A percentile compares a stretch with the other conserved stretches of the same genome.
Conservation (phyloP, 139 green algal species). For the Chlorella sp. region DNA sequence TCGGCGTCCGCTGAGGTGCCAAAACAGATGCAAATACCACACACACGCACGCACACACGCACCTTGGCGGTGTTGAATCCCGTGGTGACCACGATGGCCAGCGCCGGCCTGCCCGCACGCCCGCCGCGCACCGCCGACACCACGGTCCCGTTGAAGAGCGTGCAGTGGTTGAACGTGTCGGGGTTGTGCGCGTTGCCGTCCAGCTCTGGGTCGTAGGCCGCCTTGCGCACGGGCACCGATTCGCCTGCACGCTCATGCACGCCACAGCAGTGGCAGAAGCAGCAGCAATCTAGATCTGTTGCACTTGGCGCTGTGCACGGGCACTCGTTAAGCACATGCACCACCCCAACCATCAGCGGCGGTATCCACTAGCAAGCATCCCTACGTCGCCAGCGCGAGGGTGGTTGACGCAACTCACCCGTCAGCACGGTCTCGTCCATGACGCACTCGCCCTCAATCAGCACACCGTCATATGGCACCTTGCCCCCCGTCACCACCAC, state of each 20-base stretch:
- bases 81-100: constrained; percentile 38
- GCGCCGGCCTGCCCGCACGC: constrained; percentile 10
- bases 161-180: constrained; percentile 30
- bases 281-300: background rate
- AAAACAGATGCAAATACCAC: background rate
- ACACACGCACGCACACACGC: background rate
- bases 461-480: constrained; percentile 31
- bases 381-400: background rate
- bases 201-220: constrained; percentile 25
- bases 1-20: background rate
- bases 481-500: constrained; percentile 26
- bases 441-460: constrained; percentile 33
- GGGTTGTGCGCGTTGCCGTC: constrained; percentile 23
- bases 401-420: background rate
- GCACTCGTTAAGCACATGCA: background rate
- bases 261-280: background rate
- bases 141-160: constrained; percentile 33
- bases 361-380: background rate
- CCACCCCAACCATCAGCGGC: background rate
- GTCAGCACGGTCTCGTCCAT: constrained; percentile 30
- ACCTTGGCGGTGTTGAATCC: constrained; percentile 14
- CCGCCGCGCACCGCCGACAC: constrained; percentile 24
- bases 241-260: constrained; percentile 20
- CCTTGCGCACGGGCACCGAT: constrained; percentile 41
- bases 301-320: background rate